phyloP scores from a whole-genome alignment of 2,329 filamentous ascomycete genomes.

The Fusarium nurragi region DNA sequence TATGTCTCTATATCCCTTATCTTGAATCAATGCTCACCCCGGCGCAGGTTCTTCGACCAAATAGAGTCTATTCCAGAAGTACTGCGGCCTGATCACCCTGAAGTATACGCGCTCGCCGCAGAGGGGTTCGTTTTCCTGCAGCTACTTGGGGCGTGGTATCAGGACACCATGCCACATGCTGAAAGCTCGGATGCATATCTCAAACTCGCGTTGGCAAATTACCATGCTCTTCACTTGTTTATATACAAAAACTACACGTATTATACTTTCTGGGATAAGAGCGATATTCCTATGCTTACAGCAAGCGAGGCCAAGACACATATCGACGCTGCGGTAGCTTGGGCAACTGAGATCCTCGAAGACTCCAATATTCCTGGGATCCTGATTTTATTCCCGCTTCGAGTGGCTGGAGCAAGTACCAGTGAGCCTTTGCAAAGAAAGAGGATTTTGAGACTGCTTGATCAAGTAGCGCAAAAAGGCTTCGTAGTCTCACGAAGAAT shows the following conservation, averaged over 20 bases:
- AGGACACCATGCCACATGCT: accelerated
- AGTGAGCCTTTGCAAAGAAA: neutral
- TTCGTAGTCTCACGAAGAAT: constrained; percentile 41
- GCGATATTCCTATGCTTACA: constrained; percentile 12
- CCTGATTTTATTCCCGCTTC: constrained; percentile 37
- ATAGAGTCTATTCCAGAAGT: constrained; percentile 21
- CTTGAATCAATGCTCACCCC: accelerated
- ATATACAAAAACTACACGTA: constrained; percentile 40
- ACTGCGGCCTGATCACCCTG: neutral
- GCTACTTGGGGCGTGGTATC: neutral
- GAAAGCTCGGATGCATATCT: neutral
- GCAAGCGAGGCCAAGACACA: neutral
- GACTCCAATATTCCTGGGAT: constrained; percentile 30
- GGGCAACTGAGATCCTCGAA: constrained; percentile 1
- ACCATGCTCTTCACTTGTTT: constrained; percentile 34
- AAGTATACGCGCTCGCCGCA: constrained; percentile 1
- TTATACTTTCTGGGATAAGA: constrained; percentile 32
- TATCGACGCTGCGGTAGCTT: neutral
- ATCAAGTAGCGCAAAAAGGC: constrained; percentile 28
- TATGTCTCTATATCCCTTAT: accelerated
- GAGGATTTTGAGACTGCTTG: constrained; percentile 1
- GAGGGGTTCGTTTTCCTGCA: constrained; percentile 20
- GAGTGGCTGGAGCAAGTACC: constrained; percentile 35
- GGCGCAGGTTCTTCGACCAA: constrained; percentile 30
- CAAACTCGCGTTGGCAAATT: constrained; percentile 21